Evolutionary conservation across 345 rosid species (phyloP).

Genomic region (Citrus hindsii): DNA sequence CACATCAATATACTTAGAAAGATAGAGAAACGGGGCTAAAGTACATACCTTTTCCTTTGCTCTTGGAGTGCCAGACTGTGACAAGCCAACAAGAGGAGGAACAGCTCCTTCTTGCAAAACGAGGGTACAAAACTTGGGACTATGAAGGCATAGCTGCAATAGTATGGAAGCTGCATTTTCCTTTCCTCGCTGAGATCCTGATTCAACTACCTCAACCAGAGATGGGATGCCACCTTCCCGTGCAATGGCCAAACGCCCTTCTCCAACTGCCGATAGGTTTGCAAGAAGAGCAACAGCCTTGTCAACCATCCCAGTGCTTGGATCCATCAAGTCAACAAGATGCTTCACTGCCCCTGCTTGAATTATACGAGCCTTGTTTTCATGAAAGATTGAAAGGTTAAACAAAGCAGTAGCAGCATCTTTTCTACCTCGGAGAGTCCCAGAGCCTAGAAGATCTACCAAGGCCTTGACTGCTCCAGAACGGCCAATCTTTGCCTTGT

Average conservation of each 20-base stretch:
- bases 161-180: slow-evolving; percentile 87
- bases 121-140: slow-evolving; percentile 76
- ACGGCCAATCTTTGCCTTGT: slow-evolving; percentile 76
- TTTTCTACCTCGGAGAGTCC: slow-evolving; percentile 85
- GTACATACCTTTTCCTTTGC: slow-evolving; percentile 86
- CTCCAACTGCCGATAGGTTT: slow-evolving; percentile 72
- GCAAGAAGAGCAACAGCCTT: slow-evolving; percentile 92
- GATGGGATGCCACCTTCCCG: slow-evolving; percentile 75
- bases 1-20: neutral
- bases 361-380: slow-evolving; percentile 85
- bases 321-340: slow-evolving; percentile 76
- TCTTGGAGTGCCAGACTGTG: slow-evolving; percentile 90
- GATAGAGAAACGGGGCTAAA: neutral
- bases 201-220: slow-evolving; percentile 74
- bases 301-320: slow-evolving; percentile 74
- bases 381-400: slow-evolving; percentile 86
- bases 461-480: slow-evolving; percentile 77
- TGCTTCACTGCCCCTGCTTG: slow-evolving; percentile 89
- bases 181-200: slow-evolving; percentile 88
- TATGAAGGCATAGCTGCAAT: slow-evolving; percentile 75
- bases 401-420: slow-evolving; percentile 94
- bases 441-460: slow-evolving; percentile 74
- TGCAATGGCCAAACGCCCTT: slow-evolving; percentile 70
- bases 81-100: slow-evolving; percentile 93
- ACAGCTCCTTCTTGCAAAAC: slow-evolving; percentile 96